Evolutionary conservation across 495 filamentous ascomycete genomes (phyloP).

Genomic region (Lineolata rhizophorae): DNA sequence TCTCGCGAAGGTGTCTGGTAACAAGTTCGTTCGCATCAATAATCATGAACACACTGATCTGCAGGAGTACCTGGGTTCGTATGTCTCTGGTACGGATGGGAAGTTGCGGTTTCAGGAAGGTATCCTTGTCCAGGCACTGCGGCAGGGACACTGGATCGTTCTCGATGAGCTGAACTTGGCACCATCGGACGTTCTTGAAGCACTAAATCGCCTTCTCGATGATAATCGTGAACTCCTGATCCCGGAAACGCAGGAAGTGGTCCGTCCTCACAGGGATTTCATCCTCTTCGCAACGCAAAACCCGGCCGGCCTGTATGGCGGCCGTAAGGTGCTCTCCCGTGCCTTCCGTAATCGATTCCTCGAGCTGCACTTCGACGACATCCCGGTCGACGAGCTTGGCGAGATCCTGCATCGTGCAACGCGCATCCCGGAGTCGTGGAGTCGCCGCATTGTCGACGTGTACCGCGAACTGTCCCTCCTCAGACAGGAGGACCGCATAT

Average conservation of each 20-base stretch:
- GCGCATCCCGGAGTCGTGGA: conserved; percentile 78
- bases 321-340: conserved; percentile 74
- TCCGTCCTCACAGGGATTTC: conserved; percentile 81
- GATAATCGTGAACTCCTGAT: conserved; percentile 97
- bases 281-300: conserved; percentile 99
- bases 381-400: conserved; percentile 86
- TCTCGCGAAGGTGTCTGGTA: conserved; percentile 81
- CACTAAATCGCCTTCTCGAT: conserved; percentile 81
- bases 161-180: conserved; percentile 94
- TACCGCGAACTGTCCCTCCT: conserved; percentile 78
- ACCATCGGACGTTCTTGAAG: conserved; percentile 88
- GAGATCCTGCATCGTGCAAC: conserved; percentile 75
- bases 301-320: conserved; percentile 85
- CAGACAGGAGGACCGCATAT: conserved; percentile 71
- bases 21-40: conserved; percentile 95
- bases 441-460: conserved; percentile 71
- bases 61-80: conserved; percentile 92
- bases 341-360: conserved; percentile 95
- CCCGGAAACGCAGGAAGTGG: conserved; percentile 85
- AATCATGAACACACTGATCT: conserved; percentile 98
- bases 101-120: conserved; percentile 82
- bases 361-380: conserved; percentile 94
- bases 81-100: conserved; percentile 67
- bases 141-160: conserved; percentile 93
- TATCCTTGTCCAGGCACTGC: conserved; percentile 72